Conservation (phyloP, 2,329 filamentous ascomycete genomes). For the Rhexocercosporidium sp. region DNA sequence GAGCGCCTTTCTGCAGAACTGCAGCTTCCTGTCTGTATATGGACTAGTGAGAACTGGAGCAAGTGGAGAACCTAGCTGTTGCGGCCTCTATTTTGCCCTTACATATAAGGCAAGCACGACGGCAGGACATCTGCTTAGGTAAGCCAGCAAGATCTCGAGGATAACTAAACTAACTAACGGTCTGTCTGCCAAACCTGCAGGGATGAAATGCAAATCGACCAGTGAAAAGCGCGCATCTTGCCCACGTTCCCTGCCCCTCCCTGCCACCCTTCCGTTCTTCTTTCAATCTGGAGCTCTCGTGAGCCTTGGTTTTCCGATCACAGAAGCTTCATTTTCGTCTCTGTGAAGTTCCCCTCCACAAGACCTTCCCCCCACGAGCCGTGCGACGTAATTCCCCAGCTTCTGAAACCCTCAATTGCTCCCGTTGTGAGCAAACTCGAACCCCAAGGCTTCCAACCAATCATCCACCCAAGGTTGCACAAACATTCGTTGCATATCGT, state of each 20-base stretch:
- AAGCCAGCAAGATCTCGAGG: neutral
- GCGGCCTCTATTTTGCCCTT: neutral
- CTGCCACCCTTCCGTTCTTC: neutral
- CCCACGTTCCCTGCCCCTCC: slow-evolving; percentile 19
- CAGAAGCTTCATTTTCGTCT: slow-evolving; percentile 1
- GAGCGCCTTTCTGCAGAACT: neutral
- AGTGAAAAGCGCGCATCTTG: slow-evolving; percentile 5
- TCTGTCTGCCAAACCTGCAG: neutral
- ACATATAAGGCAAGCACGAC: neutral
- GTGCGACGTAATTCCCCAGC: neutral
- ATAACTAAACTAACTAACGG: neutral
- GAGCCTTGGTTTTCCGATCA: slow-evolving; percentile 1
- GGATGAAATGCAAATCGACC: slow-evolving; percentile 8
- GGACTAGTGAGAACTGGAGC: neutral
- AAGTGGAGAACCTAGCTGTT: neutral
- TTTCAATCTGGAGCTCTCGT: slow-evolving; percentile 10
- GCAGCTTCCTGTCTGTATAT: neutral
- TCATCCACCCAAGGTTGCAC: slow-evolving; percentile 12
- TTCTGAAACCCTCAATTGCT: neutral
- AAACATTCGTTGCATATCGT: slow-evolving; percentile 9
- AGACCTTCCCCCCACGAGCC: neutral
- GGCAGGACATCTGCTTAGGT: neutral
- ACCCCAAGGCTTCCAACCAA: slow-evolving; percentile 15
- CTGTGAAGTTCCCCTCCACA: neutral
- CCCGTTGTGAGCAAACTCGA: neutral